Evolutionary conservation across 164 flowering plant genomes (phyloP).

Genomic region (Sextonia rubra): DNA sequence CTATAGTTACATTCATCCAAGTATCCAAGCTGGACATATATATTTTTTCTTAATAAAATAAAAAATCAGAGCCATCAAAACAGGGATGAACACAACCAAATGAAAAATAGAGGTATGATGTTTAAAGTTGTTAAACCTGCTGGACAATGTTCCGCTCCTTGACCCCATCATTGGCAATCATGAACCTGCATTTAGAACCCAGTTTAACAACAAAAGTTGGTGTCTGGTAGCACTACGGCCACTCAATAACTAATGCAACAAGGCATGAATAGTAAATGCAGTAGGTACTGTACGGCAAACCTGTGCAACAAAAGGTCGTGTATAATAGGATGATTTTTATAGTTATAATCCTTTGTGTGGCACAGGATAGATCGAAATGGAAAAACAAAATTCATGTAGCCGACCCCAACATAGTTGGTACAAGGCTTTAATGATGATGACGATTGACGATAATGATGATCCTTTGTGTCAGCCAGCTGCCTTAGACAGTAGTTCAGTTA

Average conservation of each 20-base stretch:
- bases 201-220: not conserved
- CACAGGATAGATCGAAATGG: no score
- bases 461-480: no score
- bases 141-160: conserved; percentile 58
- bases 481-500: no score
- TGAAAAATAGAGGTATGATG: not conserved
- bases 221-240: not conserved
- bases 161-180: conserved; percentile 89
- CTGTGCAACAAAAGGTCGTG: not conserved
- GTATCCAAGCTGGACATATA: not conserved
- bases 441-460: no score
- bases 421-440: no score
- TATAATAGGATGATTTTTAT: not conserved
- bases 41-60: no score
- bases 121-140: conserved; percentile 40
- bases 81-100: not conserved
- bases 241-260: not conserved
- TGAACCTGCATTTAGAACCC: conserved; percentile 49
- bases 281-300: not conserved
- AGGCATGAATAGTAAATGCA: not conserved
- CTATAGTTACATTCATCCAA: not conserved
- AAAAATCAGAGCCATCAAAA: not conserved
- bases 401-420: no score
- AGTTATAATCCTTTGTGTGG: not conserved
- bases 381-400: no score